Evolutionary conservation across 108 stramenopile species (phyloP).

Genomic region (Skeletonema marinoi): DNA sequence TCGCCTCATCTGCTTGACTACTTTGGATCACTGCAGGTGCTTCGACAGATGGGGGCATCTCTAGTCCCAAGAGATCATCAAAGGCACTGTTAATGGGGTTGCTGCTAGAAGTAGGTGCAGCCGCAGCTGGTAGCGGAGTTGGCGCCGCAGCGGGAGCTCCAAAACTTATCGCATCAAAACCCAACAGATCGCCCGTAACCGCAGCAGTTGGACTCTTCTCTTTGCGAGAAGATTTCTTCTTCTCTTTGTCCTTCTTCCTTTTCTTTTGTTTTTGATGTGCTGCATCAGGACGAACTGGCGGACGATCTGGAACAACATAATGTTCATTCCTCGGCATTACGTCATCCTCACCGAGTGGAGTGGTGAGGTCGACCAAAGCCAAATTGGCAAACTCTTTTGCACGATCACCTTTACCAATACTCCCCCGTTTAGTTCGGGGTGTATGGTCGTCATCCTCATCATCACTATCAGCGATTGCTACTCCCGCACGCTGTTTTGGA

Average conservation of each 20-base stretch:
- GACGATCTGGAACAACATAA: slow-evolving; percentile 63
- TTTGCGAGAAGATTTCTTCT: slow-evolving; percentile 55
- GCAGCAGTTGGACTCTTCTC: slow-evolving; percentile 8
- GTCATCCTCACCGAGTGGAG: slow-evolving; percentile 83
- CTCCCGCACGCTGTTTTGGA: slow-evolving; percentile 9
- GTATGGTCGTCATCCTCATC: slow-evolving; percentile 74
- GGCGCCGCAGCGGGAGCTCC: slow-evolving; percentile 16
- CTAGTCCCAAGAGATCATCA: slow-evolving; percentile 75
- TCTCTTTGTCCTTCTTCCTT: slow-evolving; percentile 64
- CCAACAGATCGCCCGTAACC: slow-evolving; percentile 27
- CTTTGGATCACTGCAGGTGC: neutral
- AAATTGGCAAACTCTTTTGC: slow-evolving; percentile 66
- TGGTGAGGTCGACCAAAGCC: slow-evolving; percentile 83
- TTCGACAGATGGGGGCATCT: slow-evolving; percentile 16
- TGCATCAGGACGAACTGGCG: neutral
- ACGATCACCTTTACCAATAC: slow-evolving; percentile 10
- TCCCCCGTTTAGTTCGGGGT: slow-evolving; percentile 24
- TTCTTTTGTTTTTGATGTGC: slow-evolving; percentile 22
- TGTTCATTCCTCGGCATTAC: slow-evolving; percentile 79
- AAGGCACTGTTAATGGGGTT: slow-evolving; percentile 69
- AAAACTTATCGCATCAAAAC: slow-evolving; percentile 62
- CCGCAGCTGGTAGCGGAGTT: neutral
- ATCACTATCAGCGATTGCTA: slow-evolving; percentile 61
- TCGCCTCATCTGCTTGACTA: neutral
- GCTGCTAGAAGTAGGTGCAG: neutral